Conservation (phyloP, 1,284 basidiomycete species). For the Tylopilus sp. region DNA sequence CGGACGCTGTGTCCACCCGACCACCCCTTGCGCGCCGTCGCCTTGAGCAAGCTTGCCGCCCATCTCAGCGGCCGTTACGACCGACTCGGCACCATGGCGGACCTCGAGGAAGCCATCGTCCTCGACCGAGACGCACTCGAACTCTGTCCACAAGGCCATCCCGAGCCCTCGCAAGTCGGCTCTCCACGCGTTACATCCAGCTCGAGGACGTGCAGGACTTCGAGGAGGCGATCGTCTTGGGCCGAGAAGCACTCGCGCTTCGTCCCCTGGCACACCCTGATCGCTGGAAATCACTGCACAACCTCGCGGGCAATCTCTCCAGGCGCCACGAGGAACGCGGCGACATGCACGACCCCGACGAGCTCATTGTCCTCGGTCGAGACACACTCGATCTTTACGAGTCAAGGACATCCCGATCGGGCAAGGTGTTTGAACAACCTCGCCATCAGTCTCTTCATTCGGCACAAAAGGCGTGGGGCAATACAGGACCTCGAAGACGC, state of each 20-base stretch:
- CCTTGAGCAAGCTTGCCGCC: neutral
- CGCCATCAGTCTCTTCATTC: neutral
- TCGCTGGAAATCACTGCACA: no score
- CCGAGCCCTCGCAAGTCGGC: no score
- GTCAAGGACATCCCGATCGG: neutral
- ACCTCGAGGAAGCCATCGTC: neutral
- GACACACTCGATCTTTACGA: neutral
- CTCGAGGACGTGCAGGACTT: no score
- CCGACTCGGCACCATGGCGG: neutral
- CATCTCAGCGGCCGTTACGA: neutral
- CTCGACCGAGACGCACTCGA: neutral
- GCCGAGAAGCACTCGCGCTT: no score
- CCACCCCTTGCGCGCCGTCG: neutral
- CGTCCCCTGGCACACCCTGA: no score
- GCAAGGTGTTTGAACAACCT: neutral
- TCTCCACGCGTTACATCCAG: no score
- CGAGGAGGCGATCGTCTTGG: no score
- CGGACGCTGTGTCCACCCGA: neutral
- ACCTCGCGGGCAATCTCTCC: no score
- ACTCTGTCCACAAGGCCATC: no score
- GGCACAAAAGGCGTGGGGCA: neutral
- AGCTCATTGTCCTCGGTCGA: neutral
- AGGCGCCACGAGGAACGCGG: no score
- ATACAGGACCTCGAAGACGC: neutral
- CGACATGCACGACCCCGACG: no score